Base-by-base conservation (phyloP, 139 green algal species). In the Ettlia oleoabundans region DNA sequence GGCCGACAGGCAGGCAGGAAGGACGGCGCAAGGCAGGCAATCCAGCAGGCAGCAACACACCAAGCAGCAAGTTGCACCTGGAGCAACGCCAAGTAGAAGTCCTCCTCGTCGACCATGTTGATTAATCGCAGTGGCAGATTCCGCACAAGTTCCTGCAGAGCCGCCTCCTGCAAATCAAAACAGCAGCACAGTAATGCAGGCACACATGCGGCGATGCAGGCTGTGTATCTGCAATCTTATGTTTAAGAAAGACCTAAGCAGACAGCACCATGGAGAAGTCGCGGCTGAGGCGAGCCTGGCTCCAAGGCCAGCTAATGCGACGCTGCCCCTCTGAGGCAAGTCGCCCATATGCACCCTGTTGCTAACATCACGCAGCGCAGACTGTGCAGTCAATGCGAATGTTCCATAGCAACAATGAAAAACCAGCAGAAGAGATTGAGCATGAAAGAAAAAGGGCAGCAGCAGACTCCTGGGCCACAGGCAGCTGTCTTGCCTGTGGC, bases 21-120 rank as follows among this genome's bases (percentile, higher is more conserved):
- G 6, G 22, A 6, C n/a, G n/a, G n/a, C n/a, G n/a, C 24, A 35
- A 15, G 61, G 61, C 61, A 2, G 7, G 61, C 61, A 9, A 37
- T n/a, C 22, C 35, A 4, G 28, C 15, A 26, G 33, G 61, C 21
- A 67, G 24, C 61, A 37, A 32, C 9, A 67, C 5, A 32, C 33
- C 9, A 32, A 8, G 3, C 21, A 37, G 61, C 61, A 67, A 67
- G 21, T 19, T 15, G 28, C 10, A 10, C 79, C 43, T 81, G 62
- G 52, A 85, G 51, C 19, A 90, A 41, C 8, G 85, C 89, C 38
- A 91, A 64, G 82, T 95, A 95, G 22, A 93, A 65, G 2, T 93
- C 75, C 4, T 28, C 21, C 28, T 92, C 85, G 52, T 96, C 92
- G 1, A 35, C 69, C 30, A 89, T 84, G 24, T 76, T 65, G 4